A percentile compares a stretch with the other conserved stretches of the same genome.
Evolutionary conservation across 257 asterid species (phyloP).

Genomic region (Nicotiana sylvestris): DNA sequence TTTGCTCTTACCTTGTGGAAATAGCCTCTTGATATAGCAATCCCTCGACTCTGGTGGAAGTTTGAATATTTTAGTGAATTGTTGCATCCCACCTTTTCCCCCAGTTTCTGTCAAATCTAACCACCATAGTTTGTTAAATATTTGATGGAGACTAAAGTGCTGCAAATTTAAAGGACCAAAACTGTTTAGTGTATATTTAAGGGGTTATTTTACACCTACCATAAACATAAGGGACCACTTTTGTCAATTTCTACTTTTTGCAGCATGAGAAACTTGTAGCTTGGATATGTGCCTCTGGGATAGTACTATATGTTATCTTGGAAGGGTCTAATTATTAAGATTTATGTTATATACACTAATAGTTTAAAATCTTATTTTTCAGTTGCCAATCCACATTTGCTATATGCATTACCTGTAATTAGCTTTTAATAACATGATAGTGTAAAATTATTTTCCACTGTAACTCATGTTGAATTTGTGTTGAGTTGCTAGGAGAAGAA

Average conservation of each 20-base stretch:
- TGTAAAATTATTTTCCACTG: background rate
- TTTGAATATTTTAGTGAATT: background rate
- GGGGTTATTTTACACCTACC: too few relatives aligned
- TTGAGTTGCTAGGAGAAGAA: background rate
- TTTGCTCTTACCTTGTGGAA: too few relatives aligned
- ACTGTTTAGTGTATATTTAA: too few relatives aligned
- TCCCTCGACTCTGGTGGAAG: background rate
- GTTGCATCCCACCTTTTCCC: background rate
- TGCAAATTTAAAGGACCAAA: too few relatives aligned
- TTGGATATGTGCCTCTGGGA: background rate
- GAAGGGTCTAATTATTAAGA: background rate
- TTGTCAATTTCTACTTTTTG: background rate
- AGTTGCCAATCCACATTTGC: background rate
- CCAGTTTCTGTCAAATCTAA: background rate
- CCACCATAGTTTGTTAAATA: too few relatives aligned
- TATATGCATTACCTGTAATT: background rate
- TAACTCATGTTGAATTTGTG: background rate
- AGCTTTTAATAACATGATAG: background rate
- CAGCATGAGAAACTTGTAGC: background rate
- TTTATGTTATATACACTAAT: too few relatives aligned
- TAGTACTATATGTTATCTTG: background rate
- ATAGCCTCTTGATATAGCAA: too few relatives aligned
- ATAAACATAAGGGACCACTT: too few relatives aligned
- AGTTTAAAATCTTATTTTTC: background rate
- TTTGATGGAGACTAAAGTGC: too few relatives aligned